phyloP scores from a whole-genome alignment of 495 filamentous ascomycete genomes.

The Cryomyces antarcticus region DNA sequence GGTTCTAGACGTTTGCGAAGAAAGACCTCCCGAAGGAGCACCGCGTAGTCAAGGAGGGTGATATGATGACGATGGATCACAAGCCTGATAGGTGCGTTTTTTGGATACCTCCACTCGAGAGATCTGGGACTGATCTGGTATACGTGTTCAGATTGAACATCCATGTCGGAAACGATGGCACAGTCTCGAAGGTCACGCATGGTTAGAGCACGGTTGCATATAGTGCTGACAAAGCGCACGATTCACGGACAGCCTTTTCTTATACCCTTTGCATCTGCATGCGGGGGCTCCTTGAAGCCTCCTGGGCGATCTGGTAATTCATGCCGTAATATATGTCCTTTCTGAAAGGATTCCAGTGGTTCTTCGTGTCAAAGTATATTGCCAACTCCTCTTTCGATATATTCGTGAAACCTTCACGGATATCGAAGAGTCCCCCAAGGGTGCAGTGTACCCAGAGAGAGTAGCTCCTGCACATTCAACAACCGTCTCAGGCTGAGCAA shows the following conservation, averaged over 20 bases:
- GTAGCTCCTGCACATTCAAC: slow-evolving; percentile 5
- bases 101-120: not conserved
- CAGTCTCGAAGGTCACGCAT: slow-evolving; percentile 12
- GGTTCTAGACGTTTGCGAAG: slow-evolving; percentile 13
- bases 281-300: not conserved
- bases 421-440: too few relatives aligned
- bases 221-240: not conserved
- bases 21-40: slow-evolving; percentile 11
- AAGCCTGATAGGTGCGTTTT: slow-evolving; percentile 12
- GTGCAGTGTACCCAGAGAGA: too few relatives aligned
- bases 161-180: slow-evolving; percentile 11
- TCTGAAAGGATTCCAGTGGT: too few relatives aligned
- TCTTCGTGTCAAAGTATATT: too few relatives aligned
- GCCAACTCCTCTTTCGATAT: too few relatives aligned
- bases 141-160: slow-evolving; percentile 8
- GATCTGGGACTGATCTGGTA: not conserved
- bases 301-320: not conserved
- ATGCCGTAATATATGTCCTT: too few relatives aligned
- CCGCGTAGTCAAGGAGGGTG: slow-evolving; percentile 11
- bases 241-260: not conserved
- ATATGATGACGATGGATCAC: slow-evolving; percentile 15
- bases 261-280: not conserved
- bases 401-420: too few relatives aligned
- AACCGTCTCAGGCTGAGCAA: slow-evolving; percentile 8
- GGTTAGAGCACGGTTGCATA: slow-evolving; percentile 2